Evolutionary conservation across 2,329 filamentous ascomycete genomes (phyloP), one percentile per base, ranked within the genome.

Genomic region (Delphinella strobiligena): DNA sequence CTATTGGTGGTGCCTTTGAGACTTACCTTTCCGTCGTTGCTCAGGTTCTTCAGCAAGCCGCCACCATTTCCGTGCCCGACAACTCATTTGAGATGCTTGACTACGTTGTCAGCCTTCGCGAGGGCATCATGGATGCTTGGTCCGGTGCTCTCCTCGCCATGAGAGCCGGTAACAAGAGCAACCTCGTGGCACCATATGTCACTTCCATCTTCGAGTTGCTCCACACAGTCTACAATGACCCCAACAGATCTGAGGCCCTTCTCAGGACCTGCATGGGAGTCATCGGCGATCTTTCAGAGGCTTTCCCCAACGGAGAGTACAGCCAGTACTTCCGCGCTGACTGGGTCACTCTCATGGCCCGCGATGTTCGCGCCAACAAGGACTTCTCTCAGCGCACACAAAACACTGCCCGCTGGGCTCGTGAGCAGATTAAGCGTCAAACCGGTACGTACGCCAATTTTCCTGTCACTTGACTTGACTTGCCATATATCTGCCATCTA

Each of bases 71-170:
- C 22, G 76, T 84, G 31, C 77, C 77, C 41, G 72, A 78, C 19
- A 49, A 50, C 43, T 83, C 82, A 37, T 91, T 88, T 52, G 91
- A 98, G 64, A 93, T 96, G 82, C 80, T 88, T 42, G 89, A 96
- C 63, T 98, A 98, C 59, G 81, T 98, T 51, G 77, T 93, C 48
- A 94, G 88, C 15, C 74, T 98, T 36, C 81, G 91, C 39, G 93
- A 98, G 59, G 91, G 89, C 51, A 96, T 98, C 50, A 94, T 96
- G 81, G 91, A 98, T 70, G 91, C 91, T 24, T 98, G 93, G 88
- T 87, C 88, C 54, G 91, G 91, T 50, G 91, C 94, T 49, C 87
- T 98, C 56, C 79, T 89, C 60, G 87, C 91, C 38, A 87, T 96
- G 81, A 93, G 91, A 69, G 66, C 72, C 37, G 84, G 80, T 54